phyloP scores from a whole-genome alignment of 2,329 filamentous ascomycete genomes.

The Canariomyces notabilis region DNA sequence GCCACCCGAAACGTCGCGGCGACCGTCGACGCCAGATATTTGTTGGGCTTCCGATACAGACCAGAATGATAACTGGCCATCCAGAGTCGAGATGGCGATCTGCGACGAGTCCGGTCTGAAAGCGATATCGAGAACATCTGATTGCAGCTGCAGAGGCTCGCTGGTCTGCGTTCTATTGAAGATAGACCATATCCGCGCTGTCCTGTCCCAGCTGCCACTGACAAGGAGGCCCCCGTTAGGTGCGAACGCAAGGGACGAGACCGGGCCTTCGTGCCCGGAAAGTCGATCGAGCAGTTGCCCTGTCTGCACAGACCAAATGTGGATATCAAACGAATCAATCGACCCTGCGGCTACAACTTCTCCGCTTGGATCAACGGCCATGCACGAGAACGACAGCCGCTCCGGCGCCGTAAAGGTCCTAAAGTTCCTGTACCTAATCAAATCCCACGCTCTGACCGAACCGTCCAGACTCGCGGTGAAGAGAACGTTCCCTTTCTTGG shows the following conservation, averaged over 20 bases:
- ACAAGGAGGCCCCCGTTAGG: slow-evolving; percentile 79
- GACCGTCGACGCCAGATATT: slow-evolving; percentile 78
- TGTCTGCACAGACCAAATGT: slow-evolving; percentile 98
- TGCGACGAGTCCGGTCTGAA: slow-evolving; percentile 88
- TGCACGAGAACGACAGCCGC: slow-evolving; percentile 82
- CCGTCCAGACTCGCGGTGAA: slow-evolving; percentile 95
- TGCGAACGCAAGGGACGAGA: slow-evolving; percentile 82
- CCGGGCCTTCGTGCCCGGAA: slow-evolving; percentile 87
- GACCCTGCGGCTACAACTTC: slow-evolving; percentile 95
- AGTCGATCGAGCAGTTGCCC: slow-evolving; percentile 89
- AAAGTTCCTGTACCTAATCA: slow-evolving; percentile 95
- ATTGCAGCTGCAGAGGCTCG: slow-evolving; percentile 85
- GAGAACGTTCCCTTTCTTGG: slow-evolving; percentile 89
- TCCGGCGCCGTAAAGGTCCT: slow-evolving; percentile 93
- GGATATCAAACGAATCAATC: slow-evolving; percentile 91
- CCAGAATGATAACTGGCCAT: slow-evolving; percentile 95
- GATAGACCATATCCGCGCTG: slow-evolving; percentile 92
- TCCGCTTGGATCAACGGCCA: slow-evolving; percentile 94
- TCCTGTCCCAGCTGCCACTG: slow-evolving; percentile 95
- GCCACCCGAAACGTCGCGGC: slow-evolving; percentile 87
- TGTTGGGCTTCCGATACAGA: slow-evolving; percentile 83
- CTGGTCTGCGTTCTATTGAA: slow-evolving; percentile 92
- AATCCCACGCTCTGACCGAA: slow-evolving; percentile 90
- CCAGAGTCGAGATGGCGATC: slow-evolving; percentile 84
- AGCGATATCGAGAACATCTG: slow-evolving; percentile 81